Evolutionary conservation across 768 basidiomycete genomes (phyloP).

Genomic region (Kwoniella botswanensis): DNA sequence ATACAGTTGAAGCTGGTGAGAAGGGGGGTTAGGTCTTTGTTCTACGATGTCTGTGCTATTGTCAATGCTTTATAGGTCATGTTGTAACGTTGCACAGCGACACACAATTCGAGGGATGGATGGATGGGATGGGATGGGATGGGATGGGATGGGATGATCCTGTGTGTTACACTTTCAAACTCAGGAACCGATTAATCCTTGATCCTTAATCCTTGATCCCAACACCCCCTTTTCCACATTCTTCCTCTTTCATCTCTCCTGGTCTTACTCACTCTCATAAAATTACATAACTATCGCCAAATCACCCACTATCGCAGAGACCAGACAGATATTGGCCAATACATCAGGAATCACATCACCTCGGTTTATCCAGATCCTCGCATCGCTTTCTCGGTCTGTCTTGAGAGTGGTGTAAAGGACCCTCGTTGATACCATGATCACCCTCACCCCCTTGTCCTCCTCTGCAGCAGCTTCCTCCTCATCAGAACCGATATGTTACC

Average conservation of each 20-base stretch:
- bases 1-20: too few relatives aligned
- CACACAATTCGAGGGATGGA: too few relatives aligned
- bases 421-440: conserved; percentile 70
- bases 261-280: background rate
- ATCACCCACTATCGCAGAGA: background rate
- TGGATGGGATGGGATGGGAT: too few relatives aligned
- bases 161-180: background rate
- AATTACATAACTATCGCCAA: background rate
- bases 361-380: background rate
- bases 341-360: background rate
- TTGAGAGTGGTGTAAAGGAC: conserved; percentile 1
- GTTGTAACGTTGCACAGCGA: background rate
- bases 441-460: conserved; percentile 87
- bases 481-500: conserved; percentile 72
- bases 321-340: background rate
- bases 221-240: background rate
- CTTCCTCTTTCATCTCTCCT: background rate
- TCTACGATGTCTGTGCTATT: background rate
- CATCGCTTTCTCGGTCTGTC: background rate
- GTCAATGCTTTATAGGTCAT: background rate
- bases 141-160: too few relatives aligned
- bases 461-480: conserved; percentile 53
- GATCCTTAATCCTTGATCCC: background rate
- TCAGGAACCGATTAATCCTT: conserved; percentile 13
- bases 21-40: too few relatives aligned